Evolutionary conservation across 1,284 basidiomycete genomes (phyloP).

Genomic region (Trametes pubescens): DNA sequence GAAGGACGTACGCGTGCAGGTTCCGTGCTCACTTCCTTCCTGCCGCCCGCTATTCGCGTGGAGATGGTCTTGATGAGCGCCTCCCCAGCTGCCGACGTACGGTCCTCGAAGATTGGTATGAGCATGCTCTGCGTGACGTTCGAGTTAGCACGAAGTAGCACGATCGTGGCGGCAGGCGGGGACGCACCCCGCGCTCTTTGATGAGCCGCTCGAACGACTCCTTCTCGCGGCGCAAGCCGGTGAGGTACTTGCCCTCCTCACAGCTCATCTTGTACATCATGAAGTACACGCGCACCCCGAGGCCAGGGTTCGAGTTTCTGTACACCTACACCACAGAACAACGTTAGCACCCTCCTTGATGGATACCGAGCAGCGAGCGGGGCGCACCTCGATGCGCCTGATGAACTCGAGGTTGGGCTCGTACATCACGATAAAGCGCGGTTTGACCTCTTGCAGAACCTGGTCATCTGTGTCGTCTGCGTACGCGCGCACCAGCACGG

Average conservation of each 20-base stretch:
- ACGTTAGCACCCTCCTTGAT: conserved; percentile 7
- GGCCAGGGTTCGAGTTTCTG: conserved; percentile 79
- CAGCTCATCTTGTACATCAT: conserved; percentile 93
- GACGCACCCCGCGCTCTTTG: conserved; percentile 86
- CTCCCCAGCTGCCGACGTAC: conserved; percentile 53
- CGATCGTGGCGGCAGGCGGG: neutral
- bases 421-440: conserved; percentile 94
- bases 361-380: conserved; percentile 66
- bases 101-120: conserved; percentile 87
- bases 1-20: conserved; percentile 67
- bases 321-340: conserved; percentile 67
- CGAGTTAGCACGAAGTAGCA: conserved; percentile 1
- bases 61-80: conserved; percentile 87
- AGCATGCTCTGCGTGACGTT: conserved; percentile 78
- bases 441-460: conserved; percentile 87
- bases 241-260: conserved; percentile 96
- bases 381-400: conserved; percentile 88
- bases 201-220: conserved; percentile 95
- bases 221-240: conserved; percentile 90
- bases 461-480: conserved; percentile 94
- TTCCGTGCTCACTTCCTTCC: conserved; percentile 71
- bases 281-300: conserved; percentile 93
- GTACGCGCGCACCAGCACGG: conserved; percentile 89
- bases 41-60: conserved; percentile 88
- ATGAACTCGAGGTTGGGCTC: conserved; percentile 96